Percentiles rank a stretch among this genome's conserved stretches.
phyloP scores from a whole-genome alignment of 768 basidiomycete genomes.

The Gymnopilus dilepis region DNA sequence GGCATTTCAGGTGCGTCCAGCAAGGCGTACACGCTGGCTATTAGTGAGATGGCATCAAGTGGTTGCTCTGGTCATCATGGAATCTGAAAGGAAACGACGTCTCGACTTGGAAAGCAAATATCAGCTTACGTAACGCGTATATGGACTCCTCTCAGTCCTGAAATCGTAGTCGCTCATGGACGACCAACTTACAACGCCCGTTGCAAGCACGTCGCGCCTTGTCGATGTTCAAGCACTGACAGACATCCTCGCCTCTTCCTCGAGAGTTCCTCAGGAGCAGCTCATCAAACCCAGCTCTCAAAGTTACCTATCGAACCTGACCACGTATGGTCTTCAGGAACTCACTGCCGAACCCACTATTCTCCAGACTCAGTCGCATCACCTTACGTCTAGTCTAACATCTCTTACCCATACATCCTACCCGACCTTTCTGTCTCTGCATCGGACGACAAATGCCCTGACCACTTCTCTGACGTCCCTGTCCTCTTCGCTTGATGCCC shows the following conservation, averaged over 20 bases:
- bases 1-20: no score
- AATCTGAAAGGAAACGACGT: no score
- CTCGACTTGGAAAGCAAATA: background rate
- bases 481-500: constrained; percentile 70
- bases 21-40: no score
- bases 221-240: constrained; percentile 37
- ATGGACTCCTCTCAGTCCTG: background rate
- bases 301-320: constrained; percentile 68
- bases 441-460: constrained; percentile 77
- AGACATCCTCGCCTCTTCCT: constrained; percentile 39
- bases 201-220: constrained; percentile 33
- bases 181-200: constrained; percentile 21
- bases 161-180: constrained; percentile 12
- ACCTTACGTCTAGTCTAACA: constrained; percentile 87
- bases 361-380: constrained; percentile 84
- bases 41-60: no score
- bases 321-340: constrained; percentile 66
- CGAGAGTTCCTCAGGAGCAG: constrained; percentile 29
- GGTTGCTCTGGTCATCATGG: no score
- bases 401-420: constrained; percentile 91
- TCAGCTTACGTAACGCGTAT: background rate
- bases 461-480: constrained; percentile 75
- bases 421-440: constrained; percentile 89
- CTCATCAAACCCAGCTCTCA: constrained; percentile 38
- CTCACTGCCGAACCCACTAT: constrained; percentile 76